phyloP scores from a whole-genome alignment of 495 filamentous ascomycete species.

The Glonium stellatum region DNA sequence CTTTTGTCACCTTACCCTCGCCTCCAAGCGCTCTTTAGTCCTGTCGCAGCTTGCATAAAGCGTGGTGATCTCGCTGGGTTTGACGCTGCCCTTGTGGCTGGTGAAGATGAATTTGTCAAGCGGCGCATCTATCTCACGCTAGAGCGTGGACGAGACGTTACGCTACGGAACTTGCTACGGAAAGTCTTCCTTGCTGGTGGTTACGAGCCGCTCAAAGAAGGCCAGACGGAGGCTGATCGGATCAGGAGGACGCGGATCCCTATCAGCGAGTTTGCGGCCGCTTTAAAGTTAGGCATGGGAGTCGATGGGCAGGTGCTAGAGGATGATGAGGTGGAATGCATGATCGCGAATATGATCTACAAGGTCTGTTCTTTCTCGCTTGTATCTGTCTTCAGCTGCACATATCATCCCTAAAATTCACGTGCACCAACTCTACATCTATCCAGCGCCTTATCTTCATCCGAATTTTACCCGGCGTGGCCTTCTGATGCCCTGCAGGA shows the following conservation, averaged over 20 bases:
- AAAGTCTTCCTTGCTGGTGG: slow-evolving; percentile 81
- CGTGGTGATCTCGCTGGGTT: slow-evolving; percentile 76
- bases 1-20: slow-evolving; percentile 70
- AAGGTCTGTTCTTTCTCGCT: slow-evolving; percentile 56
- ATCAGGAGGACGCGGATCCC: slow-evolving; percentile 71
- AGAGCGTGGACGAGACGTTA: slow-evolving; percentile 85
- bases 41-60: slow-evolving; percentile 69
- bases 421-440: no score
- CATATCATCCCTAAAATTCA: slow-evolving; percentile 15
- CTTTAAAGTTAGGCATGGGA: slow-evolving; percentile 43
- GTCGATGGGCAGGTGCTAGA: slow-evolving; percentile 58
- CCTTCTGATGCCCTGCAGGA: slow-evolving; percentile 5
- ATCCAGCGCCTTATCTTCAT: slow-evolving; percentile 1
- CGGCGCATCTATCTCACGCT: slow-evolving; percentile 93
- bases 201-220: slow-evolving; percentile 65
- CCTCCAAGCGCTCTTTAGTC: slow-evolving; percentile 70
- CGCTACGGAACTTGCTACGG: slow-evolving; percentile 78
- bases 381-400: slow-evolving; percentile 6
- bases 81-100: slow-evolving; percentile 69
- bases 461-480: slow-evolving; percentile 1
- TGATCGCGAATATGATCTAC: slow-evolving; percentile 92
- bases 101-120: slow-evolving; percentile 83
- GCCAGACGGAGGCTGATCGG: slow-evolving; percentile 40
- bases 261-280: slow-evolving; percentile 69
- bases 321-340: slow-evolving; percentile 88